Evolutionary conservation across 2,329 filamentous ascomycete species (phyloP), one percentile per base, ranked within the genome.

Genomic region (Myriangium duriaei): DNA sequence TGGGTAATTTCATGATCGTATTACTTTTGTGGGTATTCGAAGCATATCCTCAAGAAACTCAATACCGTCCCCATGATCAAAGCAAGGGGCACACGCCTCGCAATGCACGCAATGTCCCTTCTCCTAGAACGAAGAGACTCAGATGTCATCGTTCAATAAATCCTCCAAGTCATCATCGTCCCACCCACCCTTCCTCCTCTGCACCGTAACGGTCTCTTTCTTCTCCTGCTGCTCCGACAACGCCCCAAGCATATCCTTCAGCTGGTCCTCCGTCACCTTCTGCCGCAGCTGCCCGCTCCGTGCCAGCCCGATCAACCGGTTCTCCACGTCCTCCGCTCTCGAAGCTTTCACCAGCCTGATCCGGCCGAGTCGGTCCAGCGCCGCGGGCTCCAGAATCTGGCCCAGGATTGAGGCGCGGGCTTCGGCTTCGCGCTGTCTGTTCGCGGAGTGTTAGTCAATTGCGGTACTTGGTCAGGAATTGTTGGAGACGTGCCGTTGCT

Each of bases 271-370:
- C 1, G 81, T 88, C 32, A 98, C 85, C 59, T 94, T 92, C 45
- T 75, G 66, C 39, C 84, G 70, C 51, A 98, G 68, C 67, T 96
- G 91, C 15, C 88, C 87, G 15, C 79, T 74, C 53, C 86, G 76
- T 42, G 91, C 88, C 41, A 98, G 74, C 76, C 80, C 86, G 60
- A 98, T 87, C 40, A 98, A 73, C 35, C 88, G 67, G 69, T 92
- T 87, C 67, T 98, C 91, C 41, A 98, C 76, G 53, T 95, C 86
- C 44, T 72, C 74, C 24, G 91, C 91, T 52, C 91, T 83, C 50
- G 80, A 79, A 58, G 87, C 85, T 64, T 96, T 96, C 55, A 98
- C 91, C 43, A 98, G 77, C 21, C 88, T 81, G 64, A 98, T 96
- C 48, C 91, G 84, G 41, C 84, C 85, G 1, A 98, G 73, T 11